These are phyloP conservation scores for Agaricales sp. DNA, from an alignment of 1,284 basidiomycete species.

Conservation along the genomic window DNA sequence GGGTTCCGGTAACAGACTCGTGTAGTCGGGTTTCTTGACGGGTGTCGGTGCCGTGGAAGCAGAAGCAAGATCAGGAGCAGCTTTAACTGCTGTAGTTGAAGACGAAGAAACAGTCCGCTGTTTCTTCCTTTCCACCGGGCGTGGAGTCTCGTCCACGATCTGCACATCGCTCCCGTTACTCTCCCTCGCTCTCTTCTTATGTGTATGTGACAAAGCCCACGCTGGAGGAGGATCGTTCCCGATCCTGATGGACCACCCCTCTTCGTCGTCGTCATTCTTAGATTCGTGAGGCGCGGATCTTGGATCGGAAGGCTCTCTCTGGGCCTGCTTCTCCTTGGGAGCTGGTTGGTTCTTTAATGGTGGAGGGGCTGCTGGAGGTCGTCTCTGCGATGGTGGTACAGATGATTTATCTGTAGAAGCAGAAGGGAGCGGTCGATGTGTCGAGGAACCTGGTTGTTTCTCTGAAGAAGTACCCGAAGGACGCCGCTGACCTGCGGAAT, in stretches of 20 bases:
- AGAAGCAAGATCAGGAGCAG: too few species aligned
- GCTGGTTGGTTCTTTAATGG: constrained; percentile 11
- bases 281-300: constrained; percentile 41
- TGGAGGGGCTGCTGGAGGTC: background rate
- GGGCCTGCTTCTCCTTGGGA: constrained; percentile 12
- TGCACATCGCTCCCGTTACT: too few species aligned
- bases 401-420: background rate
- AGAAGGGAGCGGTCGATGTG: background rate
- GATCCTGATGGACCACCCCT: constrained; percentile 55
- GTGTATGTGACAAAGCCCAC: constrained; percentile 53
- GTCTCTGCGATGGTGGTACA: constrained; percentile 3
- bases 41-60: too few species aligned
- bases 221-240: constrained; percentile 48
- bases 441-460: background rate
- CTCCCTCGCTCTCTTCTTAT: constrained; percentile 16
- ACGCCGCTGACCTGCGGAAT: background rate
- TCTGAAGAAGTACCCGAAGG: background rate
- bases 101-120: too few species aligned
- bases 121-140: too few species aligned
- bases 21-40: too few species aligned
- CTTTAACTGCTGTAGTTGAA: too few species aligned
- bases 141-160: too few species aligned
- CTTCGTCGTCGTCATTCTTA: constrained; percentile 47
- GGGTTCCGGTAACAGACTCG: too few species aligned
- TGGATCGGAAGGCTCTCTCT: constrained; percentile 14